These are phyloP conservation scores for Exophiala sp. DNA, from an alignment of 2,329 filamentous ascomycete species.

Conservation along the genomic window DNA sequence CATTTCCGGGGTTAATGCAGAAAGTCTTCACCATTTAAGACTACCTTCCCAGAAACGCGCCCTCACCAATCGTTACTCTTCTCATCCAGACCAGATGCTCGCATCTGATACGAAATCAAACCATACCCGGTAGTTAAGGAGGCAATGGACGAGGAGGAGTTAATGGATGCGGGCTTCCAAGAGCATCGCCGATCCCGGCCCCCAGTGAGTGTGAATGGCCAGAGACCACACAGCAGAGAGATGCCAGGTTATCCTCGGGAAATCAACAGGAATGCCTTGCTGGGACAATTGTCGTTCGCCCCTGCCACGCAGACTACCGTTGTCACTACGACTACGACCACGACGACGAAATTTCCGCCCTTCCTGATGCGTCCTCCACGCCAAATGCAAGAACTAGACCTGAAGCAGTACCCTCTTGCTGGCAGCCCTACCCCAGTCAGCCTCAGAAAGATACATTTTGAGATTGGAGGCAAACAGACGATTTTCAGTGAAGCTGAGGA, in stretches of 20 bases:
- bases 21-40: neutral
- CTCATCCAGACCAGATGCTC: slow-evolving; percentile 8
- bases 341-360: slow-evolving; percentile 77
- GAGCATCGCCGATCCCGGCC: slow-evolving; percentile 29
- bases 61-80: slow-evolving; percentile 10
- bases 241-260: slow-evolving; percentile 23
- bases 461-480: slow-evolving; percentile 60
- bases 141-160: slow-evolving; percentile 18
- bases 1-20: no score
- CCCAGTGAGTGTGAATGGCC: neutral
- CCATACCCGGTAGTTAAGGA: slow-evolving; percentile 1
- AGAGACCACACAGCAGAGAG: slow-evolving; percentile 14
- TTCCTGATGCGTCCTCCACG: slow-evolving; percentile 71
- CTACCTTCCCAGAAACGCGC: neutral
- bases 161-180: slow-evolving; percentile 16
- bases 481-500: slow-evolving; percentile 62
- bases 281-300: slow-evolving; percentile 61
- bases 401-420: slow-evolving; percentile 87
- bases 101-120: neutral
- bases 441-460: slow-evolving; percentile 73
- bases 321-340: slow-evolving; percentile 89
- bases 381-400: slow-evolving; percentile 68
- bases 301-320: slow-evolving; percentile 63
- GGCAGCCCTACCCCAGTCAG: slow-evolving; percentile 75
- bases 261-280: slow-evolving; percentile 37